phyloP scores from a whole-genome alignment of 2,329 filamentous ascomycete species.

The Diaporthe humulicola region DNA sequence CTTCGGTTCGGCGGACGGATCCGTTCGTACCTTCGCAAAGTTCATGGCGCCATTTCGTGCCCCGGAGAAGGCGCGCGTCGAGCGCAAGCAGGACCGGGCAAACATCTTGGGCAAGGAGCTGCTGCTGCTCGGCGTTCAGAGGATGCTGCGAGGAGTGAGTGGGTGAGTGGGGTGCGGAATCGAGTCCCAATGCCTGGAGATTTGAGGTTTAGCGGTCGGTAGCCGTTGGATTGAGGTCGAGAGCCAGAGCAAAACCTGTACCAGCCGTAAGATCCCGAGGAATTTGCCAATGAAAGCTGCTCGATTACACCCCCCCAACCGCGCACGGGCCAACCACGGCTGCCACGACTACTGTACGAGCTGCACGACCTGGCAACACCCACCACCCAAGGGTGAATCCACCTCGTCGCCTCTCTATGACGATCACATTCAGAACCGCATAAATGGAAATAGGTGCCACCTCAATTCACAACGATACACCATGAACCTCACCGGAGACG shows the following conservation, averaged over 20 bases:
- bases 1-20: conserved; percentile 21
- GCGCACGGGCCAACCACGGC: conserved; percentile 25
- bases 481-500: not conserved
- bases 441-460: not conserved
- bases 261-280: conserved; percentile 37
- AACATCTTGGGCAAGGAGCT: conserved; percentile 79
- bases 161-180: conserved; percentile 49
- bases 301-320: conserved; percentile 33
- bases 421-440: conserved; percentile 27
- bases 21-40: conserved; percentile 75
- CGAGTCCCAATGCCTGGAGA: conserved; percentile 52
- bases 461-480: not conserved
- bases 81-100: conserved; percentile 91
- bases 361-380: not conserved
- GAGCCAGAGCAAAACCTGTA: conserved; percentile 40
- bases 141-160: conserved; percentile 49
- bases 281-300: conserved; percentile 38
- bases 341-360: conserved; percentile 14
- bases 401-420: conserved; percentile 18
- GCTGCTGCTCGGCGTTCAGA: conserved; percentile 56
- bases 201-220: conserved; percentile 43
- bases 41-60: conserved; percentile 80
- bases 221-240: conserved; percentile 40
- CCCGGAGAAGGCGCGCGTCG: conserved; percentile 86
- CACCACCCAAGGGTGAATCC: not conserved